Evolutionary conservation across 176 grass and related monocot genomes (phyloP), one percentile per base, ranked within the genome.

Genomic region (Oryza australiensis): DNA sequence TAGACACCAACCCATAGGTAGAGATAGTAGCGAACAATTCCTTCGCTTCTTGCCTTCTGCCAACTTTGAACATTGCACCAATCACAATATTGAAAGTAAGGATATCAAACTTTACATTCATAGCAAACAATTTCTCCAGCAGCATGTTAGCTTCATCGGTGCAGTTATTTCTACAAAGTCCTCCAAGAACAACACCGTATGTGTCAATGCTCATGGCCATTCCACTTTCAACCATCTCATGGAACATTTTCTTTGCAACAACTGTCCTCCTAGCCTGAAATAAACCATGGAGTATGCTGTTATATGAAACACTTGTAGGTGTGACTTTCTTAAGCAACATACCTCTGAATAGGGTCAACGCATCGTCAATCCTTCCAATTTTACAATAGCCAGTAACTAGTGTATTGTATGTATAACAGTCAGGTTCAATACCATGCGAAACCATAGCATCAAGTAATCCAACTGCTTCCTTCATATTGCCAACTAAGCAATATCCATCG

Each of bases 181-280:
- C 81, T 27, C 7, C 0, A 53, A 83, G 60, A 28, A 83, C 42
- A 20, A 2, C 20, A 22, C 0, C 26, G n/a, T 40, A 68, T 5
- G 30, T 83, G 0, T 0, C 0, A 37, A 0, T 64, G 28, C 5
- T 18, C 8, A 67, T 10, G 1, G 15, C 0, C 0, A 76, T 41
- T 42, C 72, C 45, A 30, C 24, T 68, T 14, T 76, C 82, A 14
- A 51, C 15, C 82, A 84, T 76, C 35, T 84, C 63, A 66, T 53
- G 8, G 0, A 66, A 83, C 0, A 1, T 26, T 20, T 35, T 8
- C 29, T 3, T 75, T 75, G 71, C 41, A 53, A 42, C 1, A 34
- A 5, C 5, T 7, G 30, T 22, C 51, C 71, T 66, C 7, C 70
- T 14, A 2, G 59, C 41, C 15, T 28, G 62, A 67, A 51, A 83